Evolutionary conservation across 2,329 filamentous ascomycete species (phyloP), one percentile per base, ranked within the genome.

Genomic region (Scedosporium dehoogii): DNA sequence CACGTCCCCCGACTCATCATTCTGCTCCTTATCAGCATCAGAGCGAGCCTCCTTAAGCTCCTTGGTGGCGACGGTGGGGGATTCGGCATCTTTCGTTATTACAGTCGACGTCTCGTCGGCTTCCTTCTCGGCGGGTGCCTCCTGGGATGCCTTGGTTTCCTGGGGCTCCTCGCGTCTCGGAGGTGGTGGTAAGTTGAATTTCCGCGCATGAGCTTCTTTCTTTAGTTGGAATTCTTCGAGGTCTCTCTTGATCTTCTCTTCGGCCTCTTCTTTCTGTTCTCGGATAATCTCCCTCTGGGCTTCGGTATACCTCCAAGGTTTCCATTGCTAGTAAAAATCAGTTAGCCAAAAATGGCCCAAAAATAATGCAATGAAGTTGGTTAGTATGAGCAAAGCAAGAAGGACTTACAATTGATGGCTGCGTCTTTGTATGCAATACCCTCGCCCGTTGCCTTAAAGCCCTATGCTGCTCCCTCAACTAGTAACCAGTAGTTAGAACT

Each of bases 381-480:
- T 63, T 60, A 66, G 48, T 56, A 23, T 21, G 38, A 21, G 12
- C 53, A 38, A 46, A 5, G 12, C 53, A 38, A 46, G 5, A 33
- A 51, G 55, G 58, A 79, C 89, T 71, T 80, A 96, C 92, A 69
- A 97, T 78, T 66, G 77, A 82, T 2, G 93, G 93, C 68, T 87
- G 79, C 46, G 86, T 77, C 67, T 78, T 85, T 4, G 93, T 97
- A 66, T 81, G 80, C 58, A 97, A 76, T 69, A 87, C 93, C 62
- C 84, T 82, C 33, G 93, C 91, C 74, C 81, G 82, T 27, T 86
- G 82, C 55, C 90, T 77, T 75, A 92, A 77, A 69, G 89, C 91
- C 60, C 81, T 76, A 73, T 97, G 92, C 62, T 85, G 85, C 58
- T 85, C 83, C 62, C 79, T 81, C 88, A 96, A 89, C 89, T 93